phyloP scores from a whole-genome alignment of 192 early-diverging fungal species.

The Umbelopsis isabellina region DNA sequence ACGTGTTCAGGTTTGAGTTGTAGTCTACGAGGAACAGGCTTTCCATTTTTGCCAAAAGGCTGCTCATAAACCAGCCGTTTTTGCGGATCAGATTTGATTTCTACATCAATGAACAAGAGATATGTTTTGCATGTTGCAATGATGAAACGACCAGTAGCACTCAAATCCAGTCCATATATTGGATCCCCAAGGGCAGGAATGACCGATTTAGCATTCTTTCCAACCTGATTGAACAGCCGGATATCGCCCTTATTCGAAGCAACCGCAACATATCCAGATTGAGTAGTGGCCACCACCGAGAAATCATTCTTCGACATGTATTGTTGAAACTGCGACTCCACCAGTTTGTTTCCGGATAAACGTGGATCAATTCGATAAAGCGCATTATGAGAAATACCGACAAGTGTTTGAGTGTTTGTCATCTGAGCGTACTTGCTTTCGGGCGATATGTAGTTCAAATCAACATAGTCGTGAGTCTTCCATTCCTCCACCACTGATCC shows the following conservation, averaged over 20 bases:
- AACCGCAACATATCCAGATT: conserved; percentile 79
- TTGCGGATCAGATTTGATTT: conserved; percentile 53
- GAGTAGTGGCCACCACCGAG: conserved; percentile 73
- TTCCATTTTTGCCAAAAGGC: conserved; percentile 62
- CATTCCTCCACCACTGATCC: conserved; percentile 96
- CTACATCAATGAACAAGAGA: conserved; percentile 80
- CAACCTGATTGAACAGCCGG: conserved; percentile 78
- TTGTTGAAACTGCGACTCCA: conserved; percentile 67
- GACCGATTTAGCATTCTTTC: conserved; percentile 82
- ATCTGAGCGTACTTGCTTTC: conserved; percentile 79
- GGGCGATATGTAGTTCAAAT: conserved; percentile 68
- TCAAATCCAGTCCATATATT: conserved; percentile 89
- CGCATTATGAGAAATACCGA: conserved; percentile 82
- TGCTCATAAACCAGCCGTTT: conserved; percentile 72
- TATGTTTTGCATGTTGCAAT: conserved; percentile 89
- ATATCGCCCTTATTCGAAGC: conserved; percentile 88
- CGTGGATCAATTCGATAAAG: conserved; percentile 92
- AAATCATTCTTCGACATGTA: conserved; percentile 77
- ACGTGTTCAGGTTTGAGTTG: conserved; percentile 90
- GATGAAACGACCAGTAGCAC: conserved; percentile 81
- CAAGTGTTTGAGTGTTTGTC: conserved; percentile 72
- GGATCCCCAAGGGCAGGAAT: conserved; percentile 88
- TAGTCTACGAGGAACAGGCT: conserved; percentile 69
- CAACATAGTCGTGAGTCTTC: conserved; percentile 79
- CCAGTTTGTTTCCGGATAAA: conserved; percentile 69